phyloP scores from a whole-genome alignment of 2,329 filamentous ascomycete genomes.

The Stagonosporopsis vannaccii region DNA sequence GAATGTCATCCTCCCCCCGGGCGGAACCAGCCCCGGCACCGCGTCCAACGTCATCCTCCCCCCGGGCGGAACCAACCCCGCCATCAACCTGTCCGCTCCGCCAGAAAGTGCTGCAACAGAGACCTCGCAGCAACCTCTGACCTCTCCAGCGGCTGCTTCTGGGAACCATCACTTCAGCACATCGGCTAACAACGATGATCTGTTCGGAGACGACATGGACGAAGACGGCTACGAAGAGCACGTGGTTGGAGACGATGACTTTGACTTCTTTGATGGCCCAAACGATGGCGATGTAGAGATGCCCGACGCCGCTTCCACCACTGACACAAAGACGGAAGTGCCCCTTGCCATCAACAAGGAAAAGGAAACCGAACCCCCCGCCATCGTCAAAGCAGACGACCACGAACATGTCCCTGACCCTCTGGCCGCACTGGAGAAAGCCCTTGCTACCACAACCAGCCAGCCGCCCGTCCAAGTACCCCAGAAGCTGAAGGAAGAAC shows the following conservation, averaged over 20 bases:
- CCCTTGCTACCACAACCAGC: conserved; percentile 27
- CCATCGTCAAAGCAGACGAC: conserved; percentile 9
- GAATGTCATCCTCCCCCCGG: conserved; percentile 39
- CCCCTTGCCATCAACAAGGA: conserved; percentile 3
- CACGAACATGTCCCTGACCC: conserved; percentile 39
- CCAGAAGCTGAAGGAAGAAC: conserved; percentile 2
- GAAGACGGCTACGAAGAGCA: conserved; percentile 76
- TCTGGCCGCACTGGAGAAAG: conserved; percentile 39
- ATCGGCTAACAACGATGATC: conserved; percentile 56
- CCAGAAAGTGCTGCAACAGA: conserved; percentile 30
- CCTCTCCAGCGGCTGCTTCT: conserved; percentile 34
- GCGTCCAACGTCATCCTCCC: conserved; percentile 38
- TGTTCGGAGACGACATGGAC: conserved; percentile 72
- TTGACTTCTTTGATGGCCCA: conserved; percentile 80
- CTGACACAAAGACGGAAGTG: conserved; percentile 25
- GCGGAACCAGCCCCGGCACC: conserved; percentile 33
- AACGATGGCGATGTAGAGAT: conserved; percentile 51
- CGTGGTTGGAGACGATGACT: conserved; percentile 82
- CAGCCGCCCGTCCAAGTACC: neutral
- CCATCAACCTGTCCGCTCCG: conserved; percentile 44
- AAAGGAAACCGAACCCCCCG: neutral
- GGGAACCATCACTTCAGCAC: conserved; percentile 33
- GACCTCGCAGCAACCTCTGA: conserved; percentile 27
- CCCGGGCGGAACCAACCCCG: conserved; percentile 40
- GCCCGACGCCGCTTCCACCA: conserved; percentile 33